Conservation (phyloP, 805 yeast species). For the Brettanomyces custersianus region DNA sequence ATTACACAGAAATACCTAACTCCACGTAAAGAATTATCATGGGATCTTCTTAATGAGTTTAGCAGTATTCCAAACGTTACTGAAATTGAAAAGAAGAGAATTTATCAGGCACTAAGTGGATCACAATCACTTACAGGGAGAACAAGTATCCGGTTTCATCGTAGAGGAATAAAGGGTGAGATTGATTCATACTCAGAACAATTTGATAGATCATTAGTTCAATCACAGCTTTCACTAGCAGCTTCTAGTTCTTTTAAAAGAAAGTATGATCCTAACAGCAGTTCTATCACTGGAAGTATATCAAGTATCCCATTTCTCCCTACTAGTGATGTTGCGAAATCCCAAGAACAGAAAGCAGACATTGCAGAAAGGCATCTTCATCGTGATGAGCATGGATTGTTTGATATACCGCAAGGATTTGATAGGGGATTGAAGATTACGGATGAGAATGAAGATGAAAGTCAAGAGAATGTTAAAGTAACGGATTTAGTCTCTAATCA, state of each 20-base stretch:
- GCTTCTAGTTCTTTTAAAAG: constrained; percentile 70
- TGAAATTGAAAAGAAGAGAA: constrained; percentile 13
- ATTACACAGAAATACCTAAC: constrained; percentile 39
- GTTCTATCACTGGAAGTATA: constrained; percentile 59
- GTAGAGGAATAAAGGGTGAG: constrained; percentile 68
- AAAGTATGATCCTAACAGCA: constrained; percentile 51
- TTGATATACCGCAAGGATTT: constrained; percentile 78
- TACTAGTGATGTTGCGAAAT: constrained; percentile 48
- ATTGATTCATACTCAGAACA: constrained; percentile 59
- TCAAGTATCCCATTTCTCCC: constrained; percentile 85
- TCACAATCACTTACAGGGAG: constrained; percentile 57
- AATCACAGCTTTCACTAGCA: constrained; percentile 44
- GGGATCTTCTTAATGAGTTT: constrained; percentile 63
- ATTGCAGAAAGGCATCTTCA: constrained; percentile 38
- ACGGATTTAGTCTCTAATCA: constrained; percentile 6
- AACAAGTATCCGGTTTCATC: constrained; percentile 55
- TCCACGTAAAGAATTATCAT: constrained; percentile 55
- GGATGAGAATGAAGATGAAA: constrained; percentile 3
- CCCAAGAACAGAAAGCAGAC: constrained; percentile 17
- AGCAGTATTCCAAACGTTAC: constrained; percentile 43
- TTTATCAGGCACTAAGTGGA: constrained; percentile 40
- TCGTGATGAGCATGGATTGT: constrained; percentile 65
- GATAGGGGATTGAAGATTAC: constrained; percentile 49
- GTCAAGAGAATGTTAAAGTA: constrained; percentile 2
- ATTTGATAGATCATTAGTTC: constrained; percentile 34